Evolutionary conservation across 345 rosid species (phyloP).

Genomic region (Zanthoxylum bungeanum): DNA sequence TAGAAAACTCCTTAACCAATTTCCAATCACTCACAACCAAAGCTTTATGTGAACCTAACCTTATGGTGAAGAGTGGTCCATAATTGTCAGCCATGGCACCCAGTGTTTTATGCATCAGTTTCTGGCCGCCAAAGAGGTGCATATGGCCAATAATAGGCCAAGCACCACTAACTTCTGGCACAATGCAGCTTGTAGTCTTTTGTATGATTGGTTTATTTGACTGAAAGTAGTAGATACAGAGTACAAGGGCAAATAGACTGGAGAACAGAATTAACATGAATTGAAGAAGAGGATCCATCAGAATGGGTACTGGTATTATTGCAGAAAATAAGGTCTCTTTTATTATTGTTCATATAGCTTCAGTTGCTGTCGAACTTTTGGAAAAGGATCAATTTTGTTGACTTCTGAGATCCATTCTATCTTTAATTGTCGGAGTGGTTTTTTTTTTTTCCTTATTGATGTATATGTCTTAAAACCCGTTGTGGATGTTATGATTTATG

Average conservation of each 20-base stretch:
- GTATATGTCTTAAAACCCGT: no score
- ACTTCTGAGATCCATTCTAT: no score
- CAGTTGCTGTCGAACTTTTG: no score
- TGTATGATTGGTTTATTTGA: not conserved
- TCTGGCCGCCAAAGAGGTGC: constrained; percentile 24
- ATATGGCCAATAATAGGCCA: constrained; percentile 43
- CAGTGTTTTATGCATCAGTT: constrained; percentile 22
- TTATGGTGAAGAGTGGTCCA: constrained; percentile 28
- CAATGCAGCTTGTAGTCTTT: not conserved
- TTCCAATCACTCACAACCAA: constrained; percentile 30
- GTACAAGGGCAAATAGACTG: not conserved
- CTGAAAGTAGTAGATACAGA: constrained; percentile 10
- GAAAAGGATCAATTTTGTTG: no score
- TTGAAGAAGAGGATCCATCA: constrained; percentile 9
- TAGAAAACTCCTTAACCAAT: constrained; percentile 29
- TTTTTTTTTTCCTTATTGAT: no score
- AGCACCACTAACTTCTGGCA: constrained; percentile 28
- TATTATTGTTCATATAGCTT: no score
- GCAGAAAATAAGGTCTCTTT: no score
- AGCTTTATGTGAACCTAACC: constrained; percentile 25
- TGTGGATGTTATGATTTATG: no score
- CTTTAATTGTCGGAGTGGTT: no score
- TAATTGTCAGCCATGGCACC: constrained; percentile 32
- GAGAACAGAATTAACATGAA: constrained; percentile 3
- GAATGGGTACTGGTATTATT: no score